Evolutionary conservation across 2,329 filamentous ascomycete species (phyloP), one percentile per base, ranked within the genome.

Genomic region (Hypocrella siamensis): DNA sequence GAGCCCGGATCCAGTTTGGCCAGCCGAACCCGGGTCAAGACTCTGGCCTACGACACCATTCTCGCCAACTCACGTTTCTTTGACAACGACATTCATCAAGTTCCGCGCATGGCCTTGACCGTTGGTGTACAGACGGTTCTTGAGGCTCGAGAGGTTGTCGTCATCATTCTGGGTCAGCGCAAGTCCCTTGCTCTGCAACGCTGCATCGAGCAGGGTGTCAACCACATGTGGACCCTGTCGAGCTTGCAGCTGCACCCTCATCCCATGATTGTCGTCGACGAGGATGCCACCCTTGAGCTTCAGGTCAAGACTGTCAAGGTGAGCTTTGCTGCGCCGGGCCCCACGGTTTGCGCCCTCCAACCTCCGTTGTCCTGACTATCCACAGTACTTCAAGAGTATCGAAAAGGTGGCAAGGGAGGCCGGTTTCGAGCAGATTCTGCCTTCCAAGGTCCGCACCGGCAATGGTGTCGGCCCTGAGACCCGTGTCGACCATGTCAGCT

Each of bases 161-260:
- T 85, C 43, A 82, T 92, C 43, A 83, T 85, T 40, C 71, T 81
- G 1, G 83, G 83, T 16, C 74, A 79, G 27, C 79, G 83, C 61
- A 92, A 92, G 56, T 73, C 82, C 1, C 60, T 80, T 21, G 83
- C 83, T 18, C 58, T 92, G 39, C 79, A 86, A 52, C 78, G 74
- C 45, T 85, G 79, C 43, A 71, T 92, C 40, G 83, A 92, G 53
- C 76, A 78, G 35, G 79, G 78, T 19, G 70, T 92, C 38, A 88
- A 85, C 52, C 83, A 90, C 57, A 88, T 88, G 79, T 92, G 83
- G 82, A 88, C 83, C 1, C 65, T 90, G 6, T 88, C 81, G 7
- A 75, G 73, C 33, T 63, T 92, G 26, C 83, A 92, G 51, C 60
- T 88, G 39, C 83, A 90, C 52, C 77, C 74, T 4, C 78, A 86